Base-by-base conservation (phyloP, 1,284 basidiomycete species). In the Puccinia novopanici region DNA sequence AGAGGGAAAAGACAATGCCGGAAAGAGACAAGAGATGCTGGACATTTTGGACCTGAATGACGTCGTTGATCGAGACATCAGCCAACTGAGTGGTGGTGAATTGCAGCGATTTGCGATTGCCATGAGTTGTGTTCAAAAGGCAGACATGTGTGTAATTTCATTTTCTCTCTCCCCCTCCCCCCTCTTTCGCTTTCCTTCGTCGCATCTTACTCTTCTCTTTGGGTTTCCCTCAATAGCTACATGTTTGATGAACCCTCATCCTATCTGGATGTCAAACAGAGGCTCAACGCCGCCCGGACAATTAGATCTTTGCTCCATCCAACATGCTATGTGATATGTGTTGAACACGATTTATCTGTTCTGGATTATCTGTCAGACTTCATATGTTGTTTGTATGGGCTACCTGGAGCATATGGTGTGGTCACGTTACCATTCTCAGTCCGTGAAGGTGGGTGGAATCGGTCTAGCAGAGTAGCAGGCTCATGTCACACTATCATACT, bases 181-280 rank as follows among this genome's bases (percentile, higher is more conserved):
- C n/a, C 61, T 67, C 9, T 73, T 17, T 73, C 42, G 19, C 42
- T 54, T 52, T 3, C 15, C n/a, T 40, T 59, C 24, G 40, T 24
- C 19, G 22, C 50, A 24, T 54, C n/a, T 30, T 50, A 52, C 52
- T 4, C 75, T 13, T 75, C 27, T 22, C 17, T 24, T 42, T 73
- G 34, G 63, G 9, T 37, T 55, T 61, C 42, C 9, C 19, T 59
- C 42, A 65, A 24, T 84, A 93, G 93, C 59, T 95, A 95, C 88
- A 95, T 95, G 93, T 95, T 95, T 84, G 93, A 98, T 88, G 95
- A 98, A 86, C 95, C 95, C 17, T 98, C 95, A 65, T 94, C 92
- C 88, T 98, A 98, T 85, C 89, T 98, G 82, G 95, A 98, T 88
- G 90, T 98, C 87, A 92, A 90, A 86, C 95, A 98, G 86, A 93